A percentile compares a stretch with the other conserved stretches of the same genome.
Conservation (phyloP, 345 rosid species). For the Physaria fendleri region DNA sequence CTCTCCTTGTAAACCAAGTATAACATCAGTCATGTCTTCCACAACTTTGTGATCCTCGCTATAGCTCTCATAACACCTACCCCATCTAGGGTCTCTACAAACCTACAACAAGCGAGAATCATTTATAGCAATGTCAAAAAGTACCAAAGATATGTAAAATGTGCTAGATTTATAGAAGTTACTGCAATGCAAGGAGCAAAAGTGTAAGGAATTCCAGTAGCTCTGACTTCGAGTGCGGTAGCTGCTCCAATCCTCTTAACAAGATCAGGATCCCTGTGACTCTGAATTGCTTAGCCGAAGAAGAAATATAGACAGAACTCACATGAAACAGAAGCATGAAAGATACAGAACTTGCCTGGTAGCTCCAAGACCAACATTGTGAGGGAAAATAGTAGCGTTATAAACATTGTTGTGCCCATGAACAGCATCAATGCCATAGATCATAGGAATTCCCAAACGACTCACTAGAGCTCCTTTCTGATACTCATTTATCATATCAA, state of each 20-base stretch:
- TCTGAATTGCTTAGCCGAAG: neutral
- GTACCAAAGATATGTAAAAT: neutral
- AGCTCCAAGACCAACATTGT: constrained; percentile 87
- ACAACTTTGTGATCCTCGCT: constrained; percentile 83
- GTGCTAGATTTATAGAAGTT: neutral
- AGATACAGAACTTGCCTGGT: constrained; percentile 47
- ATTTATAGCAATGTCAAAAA: neutral
- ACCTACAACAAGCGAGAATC: constrained; percentile 46
- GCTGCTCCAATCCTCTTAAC: constrained; percentile 92
- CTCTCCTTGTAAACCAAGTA: constrained; percentile 90
- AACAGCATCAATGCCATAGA: constrained; percentile 92
- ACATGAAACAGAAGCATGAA: neutral
- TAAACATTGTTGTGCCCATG: constrained; percentile 92
- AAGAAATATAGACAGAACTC: neutral
- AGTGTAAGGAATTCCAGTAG: constrained; percentile 86
- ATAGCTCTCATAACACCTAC: constrained; percentile 94
- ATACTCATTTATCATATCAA: constrained; percentile 61
- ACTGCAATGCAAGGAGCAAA: constrained; percentile 99
- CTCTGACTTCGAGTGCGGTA: constrained; percentile 96
- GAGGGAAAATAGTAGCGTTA: constrained; percentile 86
- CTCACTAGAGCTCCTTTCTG: constrained; percentile 67
- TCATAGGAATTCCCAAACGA: constrained; percentile 85
- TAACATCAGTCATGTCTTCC: constrained; percentile 71
- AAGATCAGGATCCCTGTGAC: constrained; percentile 68
- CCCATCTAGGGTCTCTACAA: constrained; percentile 98